These are phyloP conservation scores for Tulasnella sp. DNA, from an alignment of 768 basidiomycete genomes.

Conservation along the genomic window DNA sequence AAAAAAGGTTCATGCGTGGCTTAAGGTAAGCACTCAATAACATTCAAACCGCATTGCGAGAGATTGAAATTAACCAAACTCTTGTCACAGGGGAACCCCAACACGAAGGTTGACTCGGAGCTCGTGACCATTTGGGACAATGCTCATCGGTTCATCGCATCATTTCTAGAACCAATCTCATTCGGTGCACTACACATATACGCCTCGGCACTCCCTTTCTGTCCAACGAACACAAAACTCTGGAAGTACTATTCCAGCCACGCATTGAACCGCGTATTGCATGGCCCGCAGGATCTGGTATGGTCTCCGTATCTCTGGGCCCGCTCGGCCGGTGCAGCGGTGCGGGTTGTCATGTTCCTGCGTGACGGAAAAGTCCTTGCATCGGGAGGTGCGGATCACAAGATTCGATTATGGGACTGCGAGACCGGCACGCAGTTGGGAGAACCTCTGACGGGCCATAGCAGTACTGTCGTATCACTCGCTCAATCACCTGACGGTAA, in stretches of 20 bases:
- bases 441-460: not conserved
- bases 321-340: not conserved
- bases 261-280: not conserved
- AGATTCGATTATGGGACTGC: not conserved
- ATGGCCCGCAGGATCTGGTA: not conserved
- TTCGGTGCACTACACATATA: not conserved
- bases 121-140: not conserved
- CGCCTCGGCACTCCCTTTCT: not conserved
- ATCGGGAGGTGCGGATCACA: not conserved
- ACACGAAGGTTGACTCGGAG: not conserved
- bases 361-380: not conserved
- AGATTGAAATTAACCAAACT: not conserved
- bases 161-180: not conserved
- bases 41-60: not conserved
- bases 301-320: not conserved
- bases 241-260: not conserved
- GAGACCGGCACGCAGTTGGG: not conserved
- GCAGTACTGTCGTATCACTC: not conserved
- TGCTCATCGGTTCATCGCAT: not conserved
- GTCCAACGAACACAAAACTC: not conserved
- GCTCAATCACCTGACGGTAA: not conserved
- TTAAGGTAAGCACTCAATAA: not conserved
- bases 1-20: not conserved
- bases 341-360: not conserved
- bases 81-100: not conserved